Conservation (phyloP, 768 basidiomycete species). For the Leucocoprinus leucothites region DNA sequence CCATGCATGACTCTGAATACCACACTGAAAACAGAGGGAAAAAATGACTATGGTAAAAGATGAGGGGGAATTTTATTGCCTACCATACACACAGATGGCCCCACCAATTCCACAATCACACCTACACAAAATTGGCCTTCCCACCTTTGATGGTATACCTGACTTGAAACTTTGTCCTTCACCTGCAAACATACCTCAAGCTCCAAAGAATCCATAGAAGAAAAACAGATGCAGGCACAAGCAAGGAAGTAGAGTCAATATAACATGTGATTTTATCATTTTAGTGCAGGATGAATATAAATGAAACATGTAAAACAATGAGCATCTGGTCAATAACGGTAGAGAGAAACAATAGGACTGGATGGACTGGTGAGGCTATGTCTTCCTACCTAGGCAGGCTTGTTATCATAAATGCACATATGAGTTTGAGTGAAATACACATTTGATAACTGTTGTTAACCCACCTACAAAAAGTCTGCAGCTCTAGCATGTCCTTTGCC, state of each 20-base stretch:
- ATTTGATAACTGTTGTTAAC: not conserved
- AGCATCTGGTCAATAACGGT: not conserved
- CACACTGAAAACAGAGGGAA: not conserved
- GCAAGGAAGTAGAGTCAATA: not conserved
- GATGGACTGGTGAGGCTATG: slow-evolving; percentile 13
- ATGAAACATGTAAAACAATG: not conserved
- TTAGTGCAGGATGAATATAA: not conserved
- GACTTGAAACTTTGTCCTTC: too few species aligned
- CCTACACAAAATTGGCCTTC: not conserved
- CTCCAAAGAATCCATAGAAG: not conserved
- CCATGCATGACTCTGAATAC: not conserved
- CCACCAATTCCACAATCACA: not conserved
- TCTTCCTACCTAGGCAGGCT: slow-evolving; percentile 1
- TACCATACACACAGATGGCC: not conserved
- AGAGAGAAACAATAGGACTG: slow-evolving; percentile 4
- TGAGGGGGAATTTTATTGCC: not conserved
- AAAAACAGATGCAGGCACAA: not conserved
- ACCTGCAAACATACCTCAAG: not conserved
- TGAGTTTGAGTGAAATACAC: not conserved
- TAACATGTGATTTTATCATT: too few species aligned
- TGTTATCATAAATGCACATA: not conserved
- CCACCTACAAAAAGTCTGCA: slow-evolving; percentile 70
- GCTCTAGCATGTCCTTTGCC: slow-evolving; percentile 86
- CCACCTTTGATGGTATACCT: too few species aligned
- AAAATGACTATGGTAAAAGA: not conserved